Evolutionary conservation across 2,329 filamentous ascomycete genomes (phyloP).

Genomic region (Coniochaeta sp.): DNA sequence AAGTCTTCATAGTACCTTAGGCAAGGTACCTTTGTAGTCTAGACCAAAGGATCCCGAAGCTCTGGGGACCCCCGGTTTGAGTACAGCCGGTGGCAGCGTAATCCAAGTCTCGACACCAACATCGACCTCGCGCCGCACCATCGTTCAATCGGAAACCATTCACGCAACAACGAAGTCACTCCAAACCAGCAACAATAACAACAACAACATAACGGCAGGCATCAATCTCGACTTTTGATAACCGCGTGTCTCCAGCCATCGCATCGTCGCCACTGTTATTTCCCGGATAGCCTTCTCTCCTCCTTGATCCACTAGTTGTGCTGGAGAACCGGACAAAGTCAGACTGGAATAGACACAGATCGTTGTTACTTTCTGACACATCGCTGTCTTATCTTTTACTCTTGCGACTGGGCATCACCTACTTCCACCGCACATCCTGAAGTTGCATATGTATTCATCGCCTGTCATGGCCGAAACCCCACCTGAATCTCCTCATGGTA

Average conservation of each 20-base stretch:
- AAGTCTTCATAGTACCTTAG: too few species aligned
- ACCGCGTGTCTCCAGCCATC: not conserved
- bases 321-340: not conserved
- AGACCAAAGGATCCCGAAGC: not conserved
- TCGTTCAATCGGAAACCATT: not conserved
- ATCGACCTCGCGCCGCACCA: not conserved
- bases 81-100: not conserved
- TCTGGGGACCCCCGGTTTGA: not conserved
- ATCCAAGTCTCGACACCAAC: not conserved
- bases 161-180: not conserved
- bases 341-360: not conserved
- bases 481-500: constrained; percentile 13
- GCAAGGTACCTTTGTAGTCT: too few species aligned
- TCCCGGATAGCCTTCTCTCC: not conserved
- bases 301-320: not conserved
- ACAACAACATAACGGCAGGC: not conserved
- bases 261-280: not conserved
- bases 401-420: not conserved
- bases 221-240: not conserved
- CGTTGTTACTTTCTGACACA: not conserved
- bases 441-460: not conserved
- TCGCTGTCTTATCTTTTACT: not conserved
- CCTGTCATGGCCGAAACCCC: not conserved
- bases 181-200: not conserved
- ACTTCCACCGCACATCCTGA: not conserved